phyloP scores from a whole-genome alignment of 1,284 basidiomycete species.

The Moesziomyces sp. region DNA sequence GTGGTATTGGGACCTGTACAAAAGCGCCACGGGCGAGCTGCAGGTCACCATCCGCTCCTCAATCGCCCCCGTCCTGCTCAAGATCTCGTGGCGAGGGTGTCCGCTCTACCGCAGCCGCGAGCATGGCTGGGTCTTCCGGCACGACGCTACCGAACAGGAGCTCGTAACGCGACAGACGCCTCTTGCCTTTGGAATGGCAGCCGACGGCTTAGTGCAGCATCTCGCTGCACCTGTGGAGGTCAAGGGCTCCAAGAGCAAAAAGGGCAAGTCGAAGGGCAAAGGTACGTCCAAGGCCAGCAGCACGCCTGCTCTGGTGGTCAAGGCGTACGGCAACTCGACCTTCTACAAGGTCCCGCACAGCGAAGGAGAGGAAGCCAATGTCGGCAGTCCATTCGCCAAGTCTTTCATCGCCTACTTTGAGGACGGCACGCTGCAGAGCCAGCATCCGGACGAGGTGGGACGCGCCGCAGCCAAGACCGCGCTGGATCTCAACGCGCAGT shows the following conservation, averaged over 20 bases:
- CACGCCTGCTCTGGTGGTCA: constrained; percentile 23
- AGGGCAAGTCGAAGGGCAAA: constrained; percentile 21
- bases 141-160: constrained; percentile 19
- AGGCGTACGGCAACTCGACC: constrained; percentile 28
- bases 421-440: constrained; percentile 73
- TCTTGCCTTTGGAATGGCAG: constrained; percentile 44
- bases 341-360: constrained; percentile 97
- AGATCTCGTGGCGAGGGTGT: constrained; percentile 85
- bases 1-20: constrained; percentile 92
- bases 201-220: constrained; percentile 48
- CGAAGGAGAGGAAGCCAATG: constrained; percentile 91
- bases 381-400: constrained; percentile 90
- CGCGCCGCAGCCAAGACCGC: constrained; percentile 83
- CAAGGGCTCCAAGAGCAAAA: constrained; percentile 24
- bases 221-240: constrained; percentile 27
- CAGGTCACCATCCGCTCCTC: constrained; percentile 88
- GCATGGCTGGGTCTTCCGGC: constrained; percentile 85
- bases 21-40: constrained; percentile 70
- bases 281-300: constrained; percentile 13
- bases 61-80: constrained; percentile 84
- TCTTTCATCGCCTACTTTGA: constrained; percentile 88
- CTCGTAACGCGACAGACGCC: constrained; percentile 49
- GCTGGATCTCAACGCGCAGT: constrained; percentile 90
- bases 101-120: constrained; percentile 87
- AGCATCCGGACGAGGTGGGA: constrained; percentile 69